A percentile compares a stretch with the other conserved stretches of the same genome.
Conservation (phyloP, 2,329 filamentous ascomycete species). For the Dothidotthia symphoricarpi region DNA sequence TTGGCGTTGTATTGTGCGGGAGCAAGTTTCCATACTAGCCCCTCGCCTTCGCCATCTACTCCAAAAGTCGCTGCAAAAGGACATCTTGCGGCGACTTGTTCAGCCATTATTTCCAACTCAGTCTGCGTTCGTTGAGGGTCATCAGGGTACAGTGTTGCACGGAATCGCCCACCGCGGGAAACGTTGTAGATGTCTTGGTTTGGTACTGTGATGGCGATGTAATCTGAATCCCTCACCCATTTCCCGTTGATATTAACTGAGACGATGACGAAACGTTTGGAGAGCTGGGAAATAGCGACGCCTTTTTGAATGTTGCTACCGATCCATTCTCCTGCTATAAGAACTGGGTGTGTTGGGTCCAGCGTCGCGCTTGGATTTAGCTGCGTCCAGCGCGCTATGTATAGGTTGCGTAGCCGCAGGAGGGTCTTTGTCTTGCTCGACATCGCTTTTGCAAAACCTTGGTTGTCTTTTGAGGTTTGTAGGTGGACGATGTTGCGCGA, state of each 20-base stretch:
- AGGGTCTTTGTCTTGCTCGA: slow-evolving; percentile 9
- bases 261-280: slow-evolving; percentile 29
- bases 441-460: slow-evolving; percentile 27
- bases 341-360: slow-evolving; percentile 11
- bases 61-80: slow-evolving; percentile 27
- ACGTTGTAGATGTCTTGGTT: slow-evolving; percentile 25
- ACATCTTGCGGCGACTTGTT: slow-evolving; percentile 19
- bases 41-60: slow-evolving; percentile 24
- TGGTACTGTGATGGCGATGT: slow-evolving; percentile 19
- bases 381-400: slow-evolving; percentile 17
- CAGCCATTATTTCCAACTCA: slow-evolving; percentile 16
- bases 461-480: slow-evolving; percentile 20
- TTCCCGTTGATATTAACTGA: slow-evolving; percentile 25
- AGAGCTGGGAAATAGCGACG: slow-evolving; percentile 25
- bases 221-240: slow-evolving; percentile 26
- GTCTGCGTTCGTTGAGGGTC: slow-evolving; percentile 10
- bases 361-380: slow-evolving; percentile 13
- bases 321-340: slow-evolving; percentile 36
- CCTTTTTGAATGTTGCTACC: slow-evolving; percentile 28
- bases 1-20: slow-evolving; percentile 10
- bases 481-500: slow-evolving; percentile 24
- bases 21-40: slow-evolving; percentile 28
- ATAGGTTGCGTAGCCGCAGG: slow-evolving; percentile 18
- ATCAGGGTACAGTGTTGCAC: slow-evolving; percentile 15
- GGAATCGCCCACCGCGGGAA: slow-evolving; percentile 20